A percentile compares a stretch with the other conserved stretches of the same genome.
Evolutionary conservation across 2,329 filamentous ascomycete genomes (phyloP).

Genomic region (Pseudogymnoascus sp.): DNA sequence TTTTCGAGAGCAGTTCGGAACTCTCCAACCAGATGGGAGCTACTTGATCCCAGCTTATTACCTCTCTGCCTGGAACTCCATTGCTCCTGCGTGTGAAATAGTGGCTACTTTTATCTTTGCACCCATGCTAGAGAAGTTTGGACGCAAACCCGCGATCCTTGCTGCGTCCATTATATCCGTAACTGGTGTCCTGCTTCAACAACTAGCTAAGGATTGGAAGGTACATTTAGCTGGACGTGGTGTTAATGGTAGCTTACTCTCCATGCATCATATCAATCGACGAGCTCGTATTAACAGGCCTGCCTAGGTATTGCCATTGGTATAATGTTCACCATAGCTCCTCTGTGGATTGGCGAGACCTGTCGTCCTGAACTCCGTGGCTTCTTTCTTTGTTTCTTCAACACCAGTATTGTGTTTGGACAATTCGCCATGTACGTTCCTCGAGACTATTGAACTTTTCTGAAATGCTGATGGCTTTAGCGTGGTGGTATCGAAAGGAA

Average conservation of each 20-base stretch:
- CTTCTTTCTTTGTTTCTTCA: conserved; percentile 33
- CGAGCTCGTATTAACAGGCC: background rate
- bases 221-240: conserved; percentile 25
- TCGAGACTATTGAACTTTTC: background rate
- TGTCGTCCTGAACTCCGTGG: conserved; percentile 31
- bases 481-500: conserved; percentile 11
- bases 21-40: conserved; percentile 20
- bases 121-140: conserved; percentile 28
- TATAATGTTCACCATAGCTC: conserved; percentile 32
- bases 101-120: conserved; percentile 24
- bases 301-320: conserved; percentile 27
- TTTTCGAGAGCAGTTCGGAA: conserved; percentile 18
- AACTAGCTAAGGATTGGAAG: conserved; percentile 24
- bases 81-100: conserved; percentile 25
- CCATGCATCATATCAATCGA: background rate
- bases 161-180: conserved; percentile 23
- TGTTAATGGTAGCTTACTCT: conserved; percentile 20
- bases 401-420: conserved; percentile 32
- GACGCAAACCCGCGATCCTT: conserved; percentile 27
- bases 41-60: conserved; percentile 27
- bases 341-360: conserved; percentile 33
- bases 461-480: background rate
- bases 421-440: conserved; percentile 24
- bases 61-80: conserved; percentile 28
- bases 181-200: conserved; percentile 27